Base-by-base conservation (phyloP, 2,329 filamentous ascomycete species). In the Aspergillus proliferans region DNA sequence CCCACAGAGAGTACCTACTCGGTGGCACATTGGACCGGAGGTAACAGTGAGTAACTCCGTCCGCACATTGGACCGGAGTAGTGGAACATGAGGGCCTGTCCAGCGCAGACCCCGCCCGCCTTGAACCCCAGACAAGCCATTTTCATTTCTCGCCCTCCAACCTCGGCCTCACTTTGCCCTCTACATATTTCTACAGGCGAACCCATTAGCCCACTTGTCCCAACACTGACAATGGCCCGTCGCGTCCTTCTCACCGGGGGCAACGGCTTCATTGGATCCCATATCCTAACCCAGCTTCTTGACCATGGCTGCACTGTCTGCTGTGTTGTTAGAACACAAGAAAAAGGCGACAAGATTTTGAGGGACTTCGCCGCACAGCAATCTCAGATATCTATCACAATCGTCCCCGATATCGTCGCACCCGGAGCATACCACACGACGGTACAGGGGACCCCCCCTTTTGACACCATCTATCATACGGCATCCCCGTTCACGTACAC, bases 401-500 rank as follows among this genome's bases (percentile, higher is more conserved):
- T 47, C 15, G 28, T 50, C 3, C 40, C 48, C 12, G 45, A 50
- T 33, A 50, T 50, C 28, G 45, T 45, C 39, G 39, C 28, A 22
- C 26, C 44, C 18, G 30, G 42, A 10, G 47, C 47, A 14, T 45
- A 28, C 24, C n/a, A 49, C 43, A 33, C 14, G 10, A 41, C 47
- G n/a, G 47, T 49, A 21, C 43, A 46, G 33, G 34, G 34, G 7
- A 38, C 19, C 15, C 19, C 38, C 7, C 10, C 38, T 19, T 49
- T 49, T 34, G 47, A 49, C 24, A 40, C 42, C 14, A 30, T 49
- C 30, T 40, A 40, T 30, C 43, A 49, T 44, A 49, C 47, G 12
- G 47, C 47, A 49, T 49, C 47, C 8, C 43, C 43, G 30, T 49
- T 45, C 43, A 36, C 36, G 12, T 46, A 49, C 26, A 33, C 33